Percentiles rank a stretch among this genome's conserved stretches.
Conservation (phyloP, 1,284 basidiomycete species). For the Puccinia horiana region DNA sequence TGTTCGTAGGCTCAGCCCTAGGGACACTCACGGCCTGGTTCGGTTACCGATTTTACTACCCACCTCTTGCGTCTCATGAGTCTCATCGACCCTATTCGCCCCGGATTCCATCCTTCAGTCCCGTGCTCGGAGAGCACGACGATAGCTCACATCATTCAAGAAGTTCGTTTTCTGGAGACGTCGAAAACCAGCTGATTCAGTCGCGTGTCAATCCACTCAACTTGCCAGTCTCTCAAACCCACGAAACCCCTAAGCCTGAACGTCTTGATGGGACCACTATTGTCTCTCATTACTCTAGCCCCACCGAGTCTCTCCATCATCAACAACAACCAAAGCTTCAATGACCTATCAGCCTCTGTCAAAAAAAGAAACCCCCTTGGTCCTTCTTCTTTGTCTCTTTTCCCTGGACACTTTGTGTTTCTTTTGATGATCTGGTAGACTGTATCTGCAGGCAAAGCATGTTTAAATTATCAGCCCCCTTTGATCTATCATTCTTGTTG, state of each 20-base stretch:
- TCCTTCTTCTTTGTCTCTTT: not conserved
- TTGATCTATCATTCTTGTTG: not conserved
- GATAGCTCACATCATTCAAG: conserved; percentile 1
- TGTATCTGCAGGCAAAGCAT: too few relatives aligned
- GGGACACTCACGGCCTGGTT: conserved; percentile 75
- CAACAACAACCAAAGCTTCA: not conserved
- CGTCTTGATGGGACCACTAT: not conserved
- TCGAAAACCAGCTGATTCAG: conserved; percentile 16
- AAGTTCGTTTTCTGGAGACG: not conserved
- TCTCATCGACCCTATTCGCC: conserved; percentile 77
- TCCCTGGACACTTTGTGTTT: not conserved
- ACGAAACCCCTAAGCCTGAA: not conserved
- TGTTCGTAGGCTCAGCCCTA: conserved; percentile 75
- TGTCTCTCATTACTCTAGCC: conserved; percentile 11
- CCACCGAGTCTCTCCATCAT: not conserved
- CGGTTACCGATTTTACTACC: conserved; percentile 68
- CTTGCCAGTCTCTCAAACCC: not conserved
- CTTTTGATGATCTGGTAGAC: too few relatives aligned
- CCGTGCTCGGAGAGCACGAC: not conserved
- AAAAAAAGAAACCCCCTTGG: not conserved
- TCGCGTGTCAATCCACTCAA: not conserved
- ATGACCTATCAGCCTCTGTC: not conserved
- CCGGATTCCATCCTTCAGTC: conserved; percentile 54
- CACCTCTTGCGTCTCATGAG: conserved; percentile 50
- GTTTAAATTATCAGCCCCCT: too few relatives aligned